phyloP scores from a whole-genome alignment of 2,329 filamentous ascomycete genomes.

The Colletotrichum cuscutae region DNA sequence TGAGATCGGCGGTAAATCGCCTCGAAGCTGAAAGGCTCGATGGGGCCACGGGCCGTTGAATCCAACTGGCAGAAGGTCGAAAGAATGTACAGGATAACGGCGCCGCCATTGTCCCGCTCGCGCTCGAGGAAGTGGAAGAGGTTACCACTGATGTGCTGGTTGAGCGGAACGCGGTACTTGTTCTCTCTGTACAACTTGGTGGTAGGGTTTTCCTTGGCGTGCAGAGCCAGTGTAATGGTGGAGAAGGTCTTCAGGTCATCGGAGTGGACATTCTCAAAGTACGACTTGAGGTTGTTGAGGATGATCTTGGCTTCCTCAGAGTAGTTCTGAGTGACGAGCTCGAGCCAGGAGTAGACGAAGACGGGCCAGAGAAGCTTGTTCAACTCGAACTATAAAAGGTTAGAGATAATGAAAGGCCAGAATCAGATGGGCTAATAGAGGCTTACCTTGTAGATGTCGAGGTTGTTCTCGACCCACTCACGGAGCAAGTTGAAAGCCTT shows the following conservation, averaged over 20 bases:
- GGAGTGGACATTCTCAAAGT: constrained; percentile 81
- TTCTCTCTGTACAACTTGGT: constrained; percentile 85
- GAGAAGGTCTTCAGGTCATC: constrained; percentile 84
- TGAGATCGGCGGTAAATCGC: constrained; percentile 67
- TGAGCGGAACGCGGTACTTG: constrained; percentile 92
- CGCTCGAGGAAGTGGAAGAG: constrained; percentile 90
- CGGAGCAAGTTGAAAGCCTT: constrained; percentile 79
- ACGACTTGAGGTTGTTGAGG: constrained; percentile 71
- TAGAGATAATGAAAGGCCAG: constrained; percentile 25
- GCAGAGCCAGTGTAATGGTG: constrained; percentile 78
- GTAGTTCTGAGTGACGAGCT: constrained; percentile 79
- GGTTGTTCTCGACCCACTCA: constrained; percentile 88
- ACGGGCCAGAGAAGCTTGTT: constrained; percentile 90
- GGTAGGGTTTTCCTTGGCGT: constrained; percentile 80
- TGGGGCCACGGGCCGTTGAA: constrained; percentile 68
- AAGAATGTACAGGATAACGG: constrained; percentile 80
- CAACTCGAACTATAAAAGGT: constrained; percentile 76
- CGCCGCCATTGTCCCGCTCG: constrained; percentile 84
- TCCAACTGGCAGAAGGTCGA: constrained; percentile 68
- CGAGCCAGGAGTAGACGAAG: constrained; percentile 92
- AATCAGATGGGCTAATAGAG: not conserved
- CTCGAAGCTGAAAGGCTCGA: constrained; percentile 72
- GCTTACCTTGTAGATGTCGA: constrained; percentile 90
- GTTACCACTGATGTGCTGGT: constrained; percentile 82
- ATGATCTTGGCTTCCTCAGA: constrained; percentile 78